phyloP scores from a whole-genome alignment of 805 yeast species.

The Starmerella potacharoeniae region DNA sequence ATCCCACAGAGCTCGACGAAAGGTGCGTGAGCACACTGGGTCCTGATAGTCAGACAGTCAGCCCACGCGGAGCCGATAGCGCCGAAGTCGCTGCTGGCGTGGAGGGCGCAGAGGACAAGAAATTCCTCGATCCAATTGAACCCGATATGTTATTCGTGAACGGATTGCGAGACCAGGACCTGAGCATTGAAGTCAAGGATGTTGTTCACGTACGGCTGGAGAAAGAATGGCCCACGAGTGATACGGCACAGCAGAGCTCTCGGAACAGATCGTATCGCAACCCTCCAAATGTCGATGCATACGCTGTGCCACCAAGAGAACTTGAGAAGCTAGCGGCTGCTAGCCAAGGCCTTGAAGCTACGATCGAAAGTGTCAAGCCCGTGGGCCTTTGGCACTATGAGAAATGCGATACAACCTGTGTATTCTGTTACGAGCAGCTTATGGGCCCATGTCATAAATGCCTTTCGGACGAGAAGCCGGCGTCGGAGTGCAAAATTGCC shows the following conservation, averaged over 20 bases:
- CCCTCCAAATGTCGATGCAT: neutral
- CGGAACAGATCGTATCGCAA: neutral
- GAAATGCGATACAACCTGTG: conserved; percentile 6
- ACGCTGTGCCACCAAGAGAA: neutral
- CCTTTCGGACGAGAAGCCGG: neutral
- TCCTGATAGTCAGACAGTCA: no score
- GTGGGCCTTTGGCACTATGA: conserved; percentile 7
- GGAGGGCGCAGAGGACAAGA: neutral
- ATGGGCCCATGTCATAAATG: conserved; percentile 11
- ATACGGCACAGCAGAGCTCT: neutral
- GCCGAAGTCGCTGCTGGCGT: no score
- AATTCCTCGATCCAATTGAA: neutral
- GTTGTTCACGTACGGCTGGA: neutral
- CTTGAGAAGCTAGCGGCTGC: neutral
- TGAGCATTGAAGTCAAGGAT: neutral
- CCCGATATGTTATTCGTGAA: neutral
- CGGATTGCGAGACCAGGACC: neutral
- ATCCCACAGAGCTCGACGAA: no score
- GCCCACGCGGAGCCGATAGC: no score
- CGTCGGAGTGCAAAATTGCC: neutral
- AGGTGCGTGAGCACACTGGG: no score
- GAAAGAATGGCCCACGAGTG: neutral
- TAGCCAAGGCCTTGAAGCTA: neutral
- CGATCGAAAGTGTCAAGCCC: neutral
- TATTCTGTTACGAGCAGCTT: conserved; percentile 11